A percentile compares a stretch with the other conserved stretches of the same genome.
Evolutionary conservation across 441 rosid species (phyloP).

Genomic region (Aleurites moluccanus): DNA sequence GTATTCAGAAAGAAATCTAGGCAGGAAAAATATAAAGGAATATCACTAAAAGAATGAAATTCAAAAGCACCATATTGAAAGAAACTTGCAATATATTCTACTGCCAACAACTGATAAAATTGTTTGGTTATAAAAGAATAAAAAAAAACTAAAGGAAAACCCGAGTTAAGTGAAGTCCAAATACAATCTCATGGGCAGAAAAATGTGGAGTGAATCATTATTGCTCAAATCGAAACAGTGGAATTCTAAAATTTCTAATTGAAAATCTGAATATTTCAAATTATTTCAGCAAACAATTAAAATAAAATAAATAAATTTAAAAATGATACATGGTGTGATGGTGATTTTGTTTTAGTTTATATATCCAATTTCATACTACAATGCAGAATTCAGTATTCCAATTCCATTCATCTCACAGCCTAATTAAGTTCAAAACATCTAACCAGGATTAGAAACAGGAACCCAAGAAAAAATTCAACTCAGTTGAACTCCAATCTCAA

Average conservation of each 20-base stretch:
- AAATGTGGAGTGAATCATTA: background rate
- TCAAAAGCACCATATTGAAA: background rate
- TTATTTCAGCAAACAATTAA: too few relatives aligned
- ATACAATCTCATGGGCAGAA: background rate
- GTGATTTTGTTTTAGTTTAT: too few relatives aligned
- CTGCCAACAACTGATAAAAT: background rate
- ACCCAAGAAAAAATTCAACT: too few relatives aligned
- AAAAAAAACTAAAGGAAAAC: background rate
- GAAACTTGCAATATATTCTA: background rate
- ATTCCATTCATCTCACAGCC: too few relatives aligned
- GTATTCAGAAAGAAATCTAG: conserved; percentile 76
- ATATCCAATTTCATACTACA: too few relatives aligned
- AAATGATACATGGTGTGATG: too few relatives aligned
- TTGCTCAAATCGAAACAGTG: background rate
- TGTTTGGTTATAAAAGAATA: too few relatives aligned
- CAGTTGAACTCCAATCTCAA: too few relatives aligned
- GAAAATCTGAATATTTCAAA: background rate
- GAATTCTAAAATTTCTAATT: background rate
- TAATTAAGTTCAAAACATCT: too few relatives aligned
- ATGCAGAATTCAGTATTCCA: too few relatives aligned
- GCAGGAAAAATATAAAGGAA: conserved; percentile 19
- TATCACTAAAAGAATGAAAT: background rate
- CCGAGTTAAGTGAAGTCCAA: background rate
- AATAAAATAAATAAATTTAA: background rate
- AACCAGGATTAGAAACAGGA: too few relatives aligned